A percentile compares a stretch with the other conserved stretches of the same genome.
Conservation (phyloP, 139 green algal species). For the Tetradesmus obliquus region DNA sequence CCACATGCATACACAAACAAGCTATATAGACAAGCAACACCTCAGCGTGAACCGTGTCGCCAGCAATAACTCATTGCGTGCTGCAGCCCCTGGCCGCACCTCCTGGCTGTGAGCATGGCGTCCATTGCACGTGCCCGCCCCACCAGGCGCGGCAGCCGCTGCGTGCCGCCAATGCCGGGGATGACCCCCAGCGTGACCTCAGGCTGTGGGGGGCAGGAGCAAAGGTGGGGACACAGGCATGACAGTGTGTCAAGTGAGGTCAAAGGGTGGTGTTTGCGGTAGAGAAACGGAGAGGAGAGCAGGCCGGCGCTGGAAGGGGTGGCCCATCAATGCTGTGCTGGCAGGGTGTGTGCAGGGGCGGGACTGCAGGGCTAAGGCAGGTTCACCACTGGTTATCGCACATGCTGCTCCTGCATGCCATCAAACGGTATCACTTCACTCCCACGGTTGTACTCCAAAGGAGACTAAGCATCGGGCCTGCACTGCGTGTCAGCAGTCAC, state of each 20-base stretch:
- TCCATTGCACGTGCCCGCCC: constrained; percentile 79
- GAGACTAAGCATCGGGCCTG: not conserved
- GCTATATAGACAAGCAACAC: too few species aligned
- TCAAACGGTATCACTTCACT: not conserved
- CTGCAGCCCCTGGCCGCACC: constrained; percentile 44
- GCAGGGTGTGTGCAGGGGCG: not conserved
- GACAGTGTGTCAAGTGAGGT: not conserved
- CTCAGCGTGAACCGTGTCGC: too few species aligned
- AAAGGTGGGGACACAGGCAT: too few species aligned
- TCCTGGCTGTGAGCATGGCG: constrained; percentile 80
- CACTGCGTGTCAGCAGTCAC: too few species aligned
- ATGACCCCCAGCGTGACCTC: constrained; percentile 83
- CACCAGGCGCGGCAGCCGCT: constrained; percentile 84
- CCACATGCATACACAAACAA: too few species aligned
- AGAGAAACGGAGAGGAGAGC: too few species aligned
- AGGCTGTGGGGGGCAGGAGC: constrained; percentile 15
- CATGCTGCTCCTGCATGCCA: not conserved
- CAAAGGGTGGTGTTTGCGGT: not conserved
- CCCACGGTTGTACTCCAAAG: not conserved
- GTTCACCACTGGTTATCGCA: not conserved
- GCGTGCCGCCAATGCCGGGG: constrained; percentile 82
- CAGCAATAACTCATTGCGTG: too few species aligned
- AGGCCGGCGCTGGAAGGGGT: too few species aligned
- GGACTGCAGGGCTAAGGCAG: too few species aligned
- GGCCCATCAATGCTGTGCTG: too few species aligned